Base-by-base conservation (phyloP, 2,329 filamentous ascomycete genomes). In the Macrophomina pseudophaseolina region DNA sequence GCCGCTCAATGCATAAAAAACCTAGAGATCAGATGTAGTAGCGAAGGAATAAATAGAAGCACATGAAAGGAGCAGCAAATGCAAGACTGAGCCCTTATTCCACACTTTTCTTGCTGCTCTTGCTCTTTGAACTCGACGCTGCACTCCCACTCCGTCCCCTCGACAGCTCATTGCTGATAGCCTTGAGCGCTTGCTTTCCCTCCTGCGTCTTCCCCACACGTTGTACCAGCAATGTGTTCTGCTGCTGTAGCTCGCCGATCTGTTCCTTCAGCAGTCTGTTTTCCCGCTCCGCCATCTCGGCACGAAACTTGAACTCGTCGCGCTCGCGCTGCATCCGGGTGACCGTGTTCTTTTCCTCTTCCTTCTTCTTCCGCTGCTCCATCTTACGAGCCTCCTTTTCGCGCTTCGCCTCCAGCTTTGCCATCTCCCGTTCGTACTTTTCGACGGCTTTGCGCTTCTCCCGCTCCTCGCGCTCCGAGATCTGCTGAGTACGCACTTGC, bases 361-460 rank as follows among this genome's bases (percentile, higher is more conserved):
- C 90, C 66, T 84, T 85, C 67, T 83, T 81, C 56, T 87, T 86
- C 78, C 87, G 88, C 69, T 87, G 84, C 69, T 91, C 87, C 2
- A 91, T 79, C 76, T 89, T 90, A 69, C 80, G 80, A 53, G 91
- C 80, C 72, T 92, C 89, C 12, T 84, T 84, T 69, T 85, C 84
- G 71, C 89, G 88, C 70, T 88, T 90, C 54, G 88, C 88, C 70
- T 90, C 86, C 63, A 89, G 86, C 73, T 90, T 91, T 51, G 86
- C 85, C 0, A 89, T 75, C 64, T 81, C 78, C 35, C 75, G 77
- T 11, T 75, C 72, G 44, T 79, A 80, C 65, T 80, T 68, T 28
- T 79, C 75, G 35, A 82, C 76, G 59, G 80, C 81, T 60, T 75
- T 75, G 67, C 72, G 73, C 69, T 64, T 58, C 23, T 90, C 88